phyloP scores from a whole-genome alignment of 805 yeast species.

The Schwanniomyces occidentalis region DNA sequence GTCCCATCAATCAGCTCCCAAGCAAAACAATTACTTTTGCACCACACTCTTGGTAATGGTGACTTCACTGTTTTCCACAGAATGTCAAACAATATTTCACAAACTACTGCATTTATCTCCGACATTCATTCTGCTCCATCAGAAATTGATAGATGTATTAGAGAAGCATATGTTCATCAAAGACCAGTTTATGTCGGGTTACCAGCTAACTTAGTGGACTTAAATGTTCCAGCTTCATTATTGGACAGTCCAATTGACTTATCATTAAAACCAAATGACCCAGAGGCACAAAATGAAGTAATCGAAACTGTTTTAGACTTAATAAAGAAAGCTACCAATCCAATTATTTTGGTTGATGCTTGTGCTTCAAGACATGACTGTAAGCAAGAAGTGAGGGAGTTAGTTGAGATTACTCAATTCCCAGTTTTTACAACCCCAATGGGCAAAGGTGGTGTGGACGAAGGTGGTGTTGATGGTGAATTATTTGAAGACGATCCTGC shows the following conservation, averaged over 20 bases:
- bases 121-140: conserved; percentile 66
- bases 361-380: conserved; percentile 81
- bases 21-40: conserved; percentile 69
- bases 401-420: conserved; percentile 69
- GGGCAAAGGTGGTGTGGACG: conserved; percentile 84
- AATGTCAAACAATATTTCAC: conserved; percentile 74
- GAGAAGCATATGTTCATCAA: conserved; percentile 68
- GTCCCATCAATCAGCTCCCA: conserved; percentile 77
- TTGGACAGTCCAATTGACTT: conserved; percentile 68
- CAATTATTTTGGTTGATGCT: conserved; percentile 80
- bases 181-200: conserved; percentile 82
- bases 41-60: conserved; percentile 84
- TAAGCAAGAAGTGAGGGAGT: conserved; percentile 57
- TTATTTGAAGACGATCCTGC: conserved; percentile 24
- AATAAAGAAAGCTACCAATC: conserved; percentile 61
- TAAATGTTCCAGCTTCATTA: conserved; percentile 53
- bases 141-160: conserved; percentile 71
- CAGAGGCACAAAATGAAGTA: conserved; percentile 39
- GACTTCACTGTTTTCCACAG: conserved; percentile 76
- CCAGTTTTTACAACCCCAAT: conserved; percentile 86
- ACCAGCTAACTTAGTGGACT: conserved; percentile 79
- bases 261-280: conserved; percentile 39
- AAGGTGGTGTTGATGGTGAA: conserved; percentile 41
- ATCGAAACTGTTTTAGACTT: conserved; percentile 44
- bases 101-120: conserved; percentile 62